A percentile compares a stretch with the other conserved stretches of the same genome.
phyloP scores from a whole-genome alignment of 192 early-diverging fungal genomes.

The Coemansia sp. region DNA sequence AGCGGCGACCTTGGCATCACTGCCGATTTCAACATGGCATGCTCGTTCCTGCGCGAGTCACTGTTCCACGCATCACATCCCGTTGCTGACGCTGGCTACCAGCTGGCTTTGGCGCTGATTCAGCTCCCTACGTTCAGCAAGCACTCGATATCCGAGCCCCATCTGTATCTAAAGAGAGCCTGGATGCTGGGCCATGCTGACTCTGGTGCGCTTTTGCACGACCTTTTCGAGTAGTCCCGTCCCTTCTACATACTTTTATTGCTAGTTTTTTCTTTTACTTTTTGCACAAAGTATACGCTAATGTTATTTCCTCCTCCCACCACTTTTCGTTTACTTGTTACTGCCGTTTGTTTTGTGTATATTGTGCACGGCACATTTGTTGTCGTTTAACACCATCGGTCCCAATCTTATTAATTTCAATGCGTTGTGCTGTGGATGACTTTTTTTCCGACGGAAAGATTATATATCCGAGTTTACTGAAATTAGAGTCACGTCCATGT shows the following conservation, averaged over 20 bases:
- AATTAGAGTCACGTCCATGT: no score
- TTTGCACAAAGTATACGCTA: conserved; percentile 6
- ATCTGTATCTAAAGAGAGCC: conserved; percentile 49
- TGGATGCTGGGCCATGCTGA: conserved; percentile 49
- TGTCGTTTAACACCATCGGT: no score
- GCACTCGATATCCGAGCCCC: conserved; percentile 38
- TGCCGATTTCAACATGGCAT: conserved; percentile 53
- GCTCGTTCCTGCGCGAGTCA: conserved; percentile 49
- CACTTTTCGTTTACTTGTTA: neutral
- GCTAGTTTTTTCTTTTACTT: conserved; percentile 1
- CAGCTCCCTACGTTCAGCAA: conserved; percentile 52
- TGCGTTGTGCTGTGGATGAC: neutral
- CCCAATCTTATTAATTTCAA: no score
- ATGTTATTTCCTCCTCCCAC: neutral
- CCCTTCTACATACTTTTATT: neutral
- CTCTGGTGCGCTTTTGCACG: conserved; percentile 43
- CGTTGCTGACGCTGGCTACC: conserved; percentile 51
- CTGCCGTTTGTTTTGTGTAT: neutral
- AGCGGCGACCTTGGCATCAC: conserved; percentile 44
- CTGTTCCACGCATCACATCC: conserved; percentile 51
- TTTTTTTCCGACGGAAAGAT: neutral
- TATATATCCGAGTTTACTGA: no score
- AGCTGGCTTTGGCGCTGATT: conserved; percentile 47
- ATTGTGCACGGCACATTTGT: no score
- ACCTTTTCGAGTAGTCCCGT: conserved; percentile 33